Conservation (phyloP, 2,329 filamentous ascomycete genomes). For the Raffaelea albimanens region DNA sequence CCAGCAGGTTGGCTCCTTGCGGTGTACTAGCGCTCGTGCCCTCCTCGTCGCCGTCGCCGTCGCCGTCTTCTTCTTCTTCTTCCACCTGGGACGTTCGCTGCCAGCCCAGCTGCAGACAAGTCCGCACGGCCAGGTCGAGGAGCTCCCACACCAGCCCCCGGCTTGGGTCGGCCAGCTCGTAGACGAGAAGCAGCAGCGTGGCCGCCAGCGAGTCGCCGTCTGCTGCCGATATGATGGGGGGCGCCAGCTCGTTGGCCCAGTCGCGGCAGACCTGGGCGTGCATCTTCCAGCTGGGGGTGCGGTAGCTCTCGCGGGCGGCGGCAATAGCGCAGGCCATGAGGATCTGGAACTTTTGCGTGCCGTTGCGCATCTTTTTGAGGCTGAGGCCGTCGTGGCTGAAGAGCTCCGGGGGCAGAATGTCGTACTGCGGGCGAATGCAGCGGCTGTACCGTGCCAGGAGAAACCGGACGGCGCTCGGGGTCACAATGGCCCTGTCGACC, state of each 20-base stretch:
- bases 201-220: background rate
- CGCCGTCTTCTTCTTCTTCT: background rate
- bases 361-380: constrained; percentile 1
- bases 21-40: background rate
- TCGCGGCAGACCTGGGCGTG: constrained; percentile 1
- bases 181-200: constrained; percentile 1
- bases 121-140: constrained; percentile 2
- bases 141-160: constrained; percentile 4
- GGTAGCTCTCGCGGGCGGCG: constrained; percentile 3
- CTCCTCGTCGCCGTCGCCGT: background rate
- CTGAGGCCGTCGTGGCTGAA: constrained; percentile 1
- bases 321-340: constrained; percentile 5
- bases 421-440: constrained; percentile 3
- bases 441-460: constrained; percentile 1
- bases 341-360: background rate
- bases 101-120: constrained; percentile 3
- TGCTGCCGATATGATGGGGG: background rate
- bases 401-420: background rate
- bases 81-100: background rate
- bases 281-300: background rate
- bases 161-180: constrained; percentile 4
- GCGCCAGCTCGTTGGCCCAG: background rate
- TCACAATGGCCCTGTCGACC: background rate
- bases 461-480: constrained; percentile 1
- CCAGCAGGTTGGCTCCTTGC: background rate